Percentiles rank a stretch among this genome's conserved stretches.
Evolutionary conservation across 2,329 filamentous ascomycete species (phyloP).

Genomic region (Ophiostoma sp.): DNA sequence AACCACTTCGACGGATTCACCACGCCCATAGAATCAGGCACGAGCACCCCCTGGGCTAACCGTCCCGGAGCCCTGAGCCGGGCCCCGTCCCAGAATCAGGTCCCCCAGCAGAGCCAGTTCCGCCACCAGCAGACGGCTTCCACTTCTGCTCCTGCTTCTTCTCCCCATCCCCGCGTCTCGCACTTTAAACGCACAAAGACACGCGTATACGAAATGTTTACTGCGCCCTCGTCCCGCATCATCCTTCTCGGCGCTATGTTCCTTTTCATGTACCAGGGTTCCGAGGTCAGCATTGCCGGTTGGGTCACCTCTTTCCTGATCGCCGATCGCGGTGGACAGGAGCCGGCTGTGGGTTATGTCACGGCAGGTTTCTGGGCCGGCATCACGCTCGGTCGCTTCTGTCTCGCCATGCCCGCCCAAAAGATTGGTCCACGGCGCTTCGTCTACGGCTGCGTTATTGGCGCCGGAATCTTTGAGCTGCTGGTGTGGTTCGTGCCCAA

Average conservation of each 20-base stretch:
- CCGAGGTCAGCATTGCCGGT: conserved; percentile 76
- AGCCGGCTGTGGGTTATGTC: conserved; percentile 70
- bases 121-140: neutral
- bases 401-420: conserved; percentile 61
- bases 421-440: conserved; percentile 65
- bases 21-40: neutral
- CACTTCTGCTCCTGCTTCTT: neutral
- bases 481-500: conserved; percentile 75
- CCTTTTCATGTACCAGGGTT: conserved; percentile 81
- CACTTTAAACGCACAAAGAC: neutral
- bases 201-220: conserved; percentile 41
- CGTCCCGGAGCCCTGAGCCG: neutral
- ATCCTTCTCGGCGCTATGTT: conserved; percentile 73
- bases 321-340: conserved; percentile 62
- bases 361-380: conserved; percentile 67
- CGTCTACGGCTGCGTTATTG: conserved; percentile 57
- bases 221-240: conserved; percentile 48
- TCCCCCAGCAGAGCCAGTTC: neutral
- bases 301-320: conserved; percentile 87
- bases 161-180: neutral
- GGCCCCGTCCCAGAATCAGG: neutral
- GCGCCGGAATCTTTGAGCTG: conserved; percentile 64
- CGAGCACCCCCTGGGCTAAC: conserved; percentile 1
- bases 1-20: neutral
- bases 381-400: conserved; percentile 70